Evolutionary conservation across 306 rosid species (phyloP), one percentile per base, ranked within the genome.

Genomic region (Hippophae gyantsensis): DNA sequence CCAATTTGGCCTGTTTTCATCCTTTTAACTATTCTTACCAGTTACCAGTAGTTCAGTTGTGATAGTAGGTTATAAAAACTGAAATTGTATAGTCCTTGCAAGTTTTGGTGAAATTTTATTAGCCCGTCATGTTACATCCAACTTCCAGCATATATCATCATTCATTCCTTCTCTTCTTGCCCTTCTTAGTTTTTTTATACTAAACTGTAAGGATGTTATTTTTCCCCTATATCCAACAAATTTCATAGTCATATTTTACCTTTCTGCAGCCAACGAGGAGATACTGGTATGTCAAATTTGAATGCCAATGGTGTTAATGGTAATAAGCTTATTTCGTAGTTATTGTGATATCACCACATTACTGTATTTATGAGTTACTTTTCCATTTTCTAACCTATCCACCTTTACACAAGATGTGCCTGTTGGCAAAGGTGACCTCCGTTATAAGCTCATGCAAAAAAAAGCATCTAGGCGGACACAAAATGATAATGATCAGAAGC

Each of bases 371-470:
- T 69, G 43, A 42, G 41, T 72, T 52, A 50, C 48, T 10, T 48
- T 58, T 66, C 54, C 5, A 10, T 10, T 74, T 56, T 66, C 63
- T 71, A 57, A 74, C 73, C 43, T 63, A 1, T 32, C 55, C 55
- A 51, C 42, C 25, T 11, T 65, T 48, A 45, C 75, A 57, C 18
- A 72, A 78, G 92, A 69, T 70, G 58, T 61, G 23, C 74, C 43
- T 67, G 70, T 92, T 72, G 79, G 78, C 42, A 81, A 76, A 82
- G 81, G 82, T 61, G 99, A 92, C 71, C 99, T 92, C 14, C 93
- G 95, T 13, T 68, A 76, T 70, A 92, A 88, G 74, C 95, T 92
- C 67, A 74, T 85, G 84, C 79, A 46, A 61, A 92, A 88, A 77
- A 78, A 70, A 76, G 81, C 85, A 38, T 64, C 58, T n/a, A 73